A percentile compares a stretch with the other conserved stretches of the same genome.
Evolutionary conservation across 2,329 filamentous ascomycete genomes (phyloP).

Genomic region (Raffaelea albimanens): DNA sequence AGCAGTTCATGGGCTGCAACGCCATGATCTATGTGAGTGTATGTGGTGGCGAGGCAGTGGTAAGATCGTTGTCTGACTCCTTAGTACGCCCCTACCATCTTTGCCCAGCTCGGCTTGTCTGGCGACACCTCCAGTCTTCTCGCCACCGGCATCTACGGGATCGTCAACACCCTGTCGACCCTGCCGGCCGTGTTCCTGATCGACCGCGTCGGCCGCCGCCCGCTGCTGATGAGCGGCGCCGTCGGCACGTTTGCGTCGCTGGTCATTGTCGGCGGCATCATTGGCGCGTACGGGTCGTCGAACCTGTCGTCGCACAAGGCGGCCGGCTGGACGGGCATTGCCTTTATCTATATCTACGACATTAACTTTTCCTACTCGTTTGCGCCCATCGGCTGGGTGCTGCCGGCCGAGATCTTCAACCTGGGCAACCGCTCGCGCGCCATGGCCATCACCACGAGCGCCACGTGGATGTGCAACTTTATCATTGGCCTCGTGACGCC

Average conservation of each 20-base stretch:
- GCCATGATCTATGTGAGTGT: slow-evolving; percentile 59
- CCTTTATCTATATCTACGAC: slow-evolving; percentile 67
- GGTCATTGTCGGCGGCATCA: slow-evolving; percentile 56
- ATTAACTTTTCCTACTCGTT: slow-evolving; percentile 68
- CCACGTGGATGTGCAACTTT: slow-evolving; percentile 48
- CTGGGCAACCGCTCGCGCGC: slow-evolving; percentile 61
- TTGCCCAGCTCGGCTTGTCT: slow-evolving; percentile 52
- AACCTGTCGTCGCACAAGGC: slow-evolving; percentile 46
- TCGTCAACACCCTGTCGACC: slow-evolving; percentile 60
- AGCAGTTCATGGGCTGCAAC: slow-evolving; percentile 42
- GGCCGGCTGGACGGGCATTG: slow-evolving; percentile 60
- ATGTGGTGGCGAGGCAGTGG: too few relatives aligned
- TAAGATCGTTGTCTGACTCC: background rate
- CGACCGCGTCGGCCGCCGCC: slow-evolving; percentile 54
- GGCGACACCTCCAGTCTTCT: slow-evolving; percentile 44
- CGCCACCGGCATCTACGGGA: slow-evolving; percentile 62
- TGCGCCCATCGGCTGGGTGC: slow-evolving; percentile 67
- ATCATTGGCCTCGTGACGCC: background rate
- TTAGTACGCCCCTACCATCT: slow-evolving; percentile 64
- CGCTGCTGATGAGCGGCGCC: slow-evolving; percentile 52
- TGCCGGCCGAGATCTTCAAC: slow-evolving; percentile 68
- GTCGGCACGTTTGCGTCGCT: slow-evolving; percentile 63
- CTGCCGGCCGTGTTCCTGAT: slow-evolving; percentile 59
- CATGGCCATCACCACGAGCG: slow-evolving; percentile 56
- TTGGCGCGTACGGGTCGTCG: slow-evolving; percentile 54